Percentiles rank a stretch among this genome's conserved stretches.
phyloP scores from a whole-genome alignment of 2,329 filamentous ascomycete genomes.

The Penicillium sp. region DNA sequence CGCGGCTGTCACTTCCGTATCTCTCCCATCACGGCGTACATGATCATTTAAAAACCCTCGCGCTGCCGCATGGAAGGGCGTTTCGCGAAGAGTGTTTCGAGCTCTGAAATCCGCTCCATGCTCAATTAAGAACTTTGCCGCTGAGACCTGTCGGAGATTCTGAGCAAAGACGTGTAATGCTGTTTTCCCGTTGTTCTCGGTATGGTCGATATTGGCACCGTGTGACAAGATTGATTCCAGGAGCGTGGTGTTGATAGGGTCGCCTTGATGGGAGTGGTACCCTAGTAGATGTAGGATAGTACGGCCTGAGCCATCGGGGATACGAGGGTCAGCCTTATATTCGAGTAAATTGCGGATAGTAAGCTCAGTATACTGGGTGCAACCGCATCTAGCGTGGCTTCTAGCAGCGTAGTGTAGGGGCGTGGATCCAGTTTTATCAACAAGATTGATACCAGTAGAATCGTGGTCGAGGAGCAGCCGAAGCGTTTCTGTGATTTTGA shows the following conservation, averaged over 20 bases:
- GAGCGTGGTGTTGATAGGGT: constrained; percentile 13
- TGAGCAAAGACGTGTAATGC: constrained; percentile 23
- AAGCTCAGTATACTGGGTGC: constrained; percentile 10
- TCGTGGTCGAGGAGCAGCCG: constrained; percentile 20
- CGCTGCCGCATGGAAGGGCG: constrained; percentile 22
- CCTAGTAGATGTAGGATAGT: constrained; percentile 21
- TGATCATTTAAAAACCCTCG: constrained; percentile 4
- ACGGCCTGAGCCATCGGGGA: constrained; percentile 15
- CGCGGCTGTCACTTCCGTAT: constrained; percentile 7
- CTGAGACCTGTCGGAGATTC: constrained; percentile 20
- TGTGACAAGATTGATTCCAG: constrained; percentile 21
- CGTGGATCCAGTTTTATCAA: constrained; percentile 18
- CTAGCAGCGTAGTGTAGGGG: constrained; percentile 16
- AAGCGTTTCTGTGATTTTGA: constrained; percentile 16
- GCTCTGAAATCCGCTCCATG: constrained; percentile 18
- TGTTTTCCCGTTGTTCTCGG: constrained; percentile 21
- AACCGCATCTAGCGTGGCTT: constrained; percentile 13
- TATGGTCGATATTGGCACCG: constrained; percentile 18
- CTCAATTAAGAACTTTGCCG: constrained; percentile 17
- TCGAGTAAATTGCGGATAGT: constrained; percentile 15
- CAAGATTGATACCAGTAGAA: constrained; percentile 17
- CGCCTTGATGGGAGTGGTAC: constrained; percentile 7
- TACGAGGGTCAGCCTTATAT: constrained; percentile 16
- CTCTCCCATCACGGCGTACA: neutral
- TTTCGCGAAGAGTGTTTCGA: constrained; percentile 20